Evolutionary conservation across 345 rosid species (phyloP), one percentile per base, ranked within the genome.

Genomic region (Bretschneidera sinensis): DNA sequence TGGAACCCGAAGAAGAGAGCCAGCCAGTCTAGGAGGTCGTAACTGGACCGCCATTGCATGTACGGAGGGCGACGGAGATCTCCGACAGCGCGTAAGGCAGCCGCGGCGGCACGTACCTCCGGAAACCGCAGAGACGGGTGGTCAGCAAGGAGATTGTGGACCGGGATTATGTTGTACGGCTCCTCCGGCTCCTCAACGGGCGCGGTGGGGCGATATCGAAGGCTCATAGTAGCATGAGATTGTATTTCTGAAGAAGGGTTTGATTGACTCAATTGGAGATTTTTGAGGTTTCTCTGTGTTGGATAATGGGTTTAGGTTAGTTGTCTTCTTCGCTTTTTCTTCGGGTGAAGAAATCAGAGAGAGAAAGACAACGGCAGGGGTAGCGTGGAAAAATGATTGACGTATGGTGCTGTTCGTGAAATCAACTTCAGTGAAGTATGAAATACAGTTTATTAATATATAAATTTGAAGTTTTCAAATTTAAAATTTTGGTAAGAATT

Each of bases 111-210:
- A 31, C 98, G 89, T 19, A 92, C 97, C 74, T 92, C 94, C 0
- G 97, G 97, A 57, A 74, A 89, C 20, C 96, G 88, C 67, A 89
- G 94, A 24, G 98, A 85, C 31, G 96, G 97, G 71, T 89, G 98
- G 81, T 89, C 97, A 9, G 97, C 94, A 53, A 87, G 90, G 71
- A 89, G 94, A 77, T 89, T 89, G 79, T 92, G 87, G 23, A 92
- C 82, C 9, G 97, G 98, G 51, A 92, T 89, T 13, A 92, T 84
- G 78, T 92, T 92, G 74, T 75, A 89, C 0, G 82, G 49, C 65
- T 92, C 90, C 28, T 83, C 87, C 0, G 81, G 50, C 66, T 89
- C 88, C 24, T 83, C 87, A 24, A 71, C 84, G 67, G 55, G 57
- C 64, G 23, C 72, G 58, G 0, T 48, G 64, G 59, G 71, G 67